Base-by-base conservation (phyloP, 2,329 filamentous ascomycete species). In the Colletotrichum caudatum region DNA sequence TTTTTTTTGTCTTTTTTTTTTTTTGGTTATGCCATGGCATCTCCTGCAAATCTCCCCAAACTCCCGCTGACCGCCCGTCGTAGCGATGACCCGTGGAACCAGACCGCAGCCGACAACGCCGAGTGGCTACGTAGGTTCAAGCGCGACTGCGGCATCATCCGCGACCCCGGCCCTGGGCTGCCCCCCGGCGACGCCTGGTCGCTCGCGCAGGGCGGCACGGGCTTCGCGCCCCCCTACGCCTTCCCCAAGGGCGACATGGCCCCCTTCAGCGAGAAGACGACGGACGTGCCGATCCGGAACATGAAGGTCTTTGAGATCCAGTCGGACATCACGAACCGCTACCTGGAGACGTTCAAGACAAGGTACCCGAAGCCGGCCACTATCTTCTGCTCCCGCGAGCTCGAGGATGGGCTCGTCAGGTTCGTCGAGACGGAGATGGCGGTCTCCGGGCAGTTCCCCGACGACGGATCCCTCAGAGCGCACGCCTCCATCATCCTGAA, bases 111-210 rank as follows among this genome's bases (percentile, higher is more conserved):
- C 39, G 89, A 91, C 76, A 91, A 91, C 74, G 84, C 83, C 0
- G 89, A 91, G 78, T 91, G 89, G 89, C 82, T 91, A 16, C 83
- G 85, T 67, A 85, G 89, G 56, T 91, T 91, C 81, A 91, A 91
- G 78, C 84, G 88, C 14, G 84, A 88, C 59, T 83, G 81, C 0
- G 88, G 88, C 23, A 85, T 91, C 39, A 78, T 86, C 0, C 78
- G 82, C n/a, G 81, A 83, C 12, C 79, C 82, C 5, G 86, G 88
- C 0, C 88, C 88, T 0, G 88, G 87, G 2, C 81, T 90, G 0
- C 81, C 83, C 0, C 73, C 77, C 2, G 80, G 78, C 33, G 72
- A 77, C 8, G 77, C 81, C 0, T 89, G 88, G 88, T 82, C 82
- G 57, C 73, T 85, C 2, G 76, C 79, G n/a, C 83, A 85, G 51